Evolutionary conservation across 352 stramenopile genomes (phyloP), one percentile per base, ranked within the genome.

Genomic region (Globisporangium echinulatum): DNA sequence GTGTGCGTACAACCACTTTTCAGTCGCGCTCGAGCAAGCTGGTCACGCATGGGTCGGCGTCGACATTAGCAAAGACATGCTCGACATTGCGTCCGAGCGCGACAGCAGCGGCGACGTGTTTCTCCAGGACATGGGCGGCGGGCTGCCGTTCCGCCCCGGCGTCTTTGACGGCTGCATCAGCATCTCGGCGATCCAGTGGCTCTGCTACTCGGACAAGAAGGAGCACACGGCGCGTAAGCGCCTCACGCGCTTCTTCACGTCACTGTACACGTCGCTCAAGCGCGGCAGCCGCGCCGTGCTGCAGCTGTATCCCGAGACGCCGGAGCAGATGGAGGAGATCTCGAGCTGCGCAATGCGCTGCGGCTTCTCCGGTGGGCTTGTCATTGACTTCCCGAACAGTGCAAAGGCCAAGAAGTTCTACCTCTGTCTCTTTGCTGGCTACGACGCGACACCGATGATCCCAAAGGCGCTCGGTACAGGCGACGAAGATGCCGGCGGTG

Each of bases 391-490:
- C 74, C 97, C 97, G 7, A 99, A 99, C 75, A 98, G 78, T 72
- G 85, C 97, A 43, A 99, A 99, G 68, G 97, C 97, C 40, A 99
- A 99, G 82, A 99, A 99, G 71, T 98, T 99, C 77, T 99, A 99
- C 71, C 70, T 99, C 15, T 96, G 98, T 55, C 88, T 97, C 39
- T 99, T 99, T 70, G 96, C 98, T 54, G 90, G 96, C 54, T 90
- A 88, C 49, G 97, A 92, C 49, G 76, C 66, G 7, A 64, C 76
- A 25, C 79, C 85, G 62, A 82, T 86, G 50, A 71, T 97, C 36
- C 95, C 91, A 4, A 79, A 89, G 68, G 91, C 75, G 19, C 75
- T 98, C 47, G 88, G 75, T 7, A 81, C 79, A 10, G 76, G 73
- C 54, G 76, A 80, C 50, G 71, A 69, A 33, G 25, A 3, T 33